Conservation (phyloP, 805 yeast genomes). For the Lipomyces spencermartinsiae region DNA sequence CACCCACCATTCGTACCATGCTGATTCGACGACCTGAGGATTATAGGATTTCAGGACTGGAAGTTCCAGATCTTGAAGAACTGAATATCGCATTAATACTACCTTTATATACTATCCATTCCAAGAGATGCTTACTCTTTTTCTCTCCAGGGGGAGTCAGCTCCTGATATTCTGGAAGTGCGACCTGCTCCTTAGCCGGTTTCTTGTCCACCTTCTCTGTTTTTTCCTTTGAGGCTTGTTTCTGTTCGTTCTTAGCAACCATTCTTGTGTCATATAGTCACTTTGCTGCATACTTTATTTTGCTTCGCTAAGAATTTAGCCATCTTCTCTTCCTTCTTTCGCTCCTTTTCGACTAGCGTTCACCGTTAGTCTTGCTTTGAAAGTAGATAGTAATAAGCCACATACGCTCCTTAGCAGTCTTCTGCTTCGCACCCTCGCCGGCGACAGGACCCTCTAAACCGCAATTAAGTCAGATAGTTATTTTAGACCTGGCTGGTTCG, state of each 20-base stretch:
- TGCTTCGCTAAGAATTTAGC: constrained; percentile 89
- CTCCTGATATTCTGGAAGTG: constrained; percentile 83
- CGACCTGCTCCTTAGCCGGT: constrained; percentile 72
- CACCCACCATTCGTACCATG: constrained; percentile 99
- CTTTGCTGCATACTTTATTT: constrained; percentile 53
- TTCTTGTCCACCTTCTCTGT: constrained; percentile 53
- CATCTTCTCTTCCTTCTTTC: constrained; percentile 87
- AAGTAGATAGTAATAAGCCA: neutral
- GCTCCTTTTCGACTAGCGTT: constrained; percentile 70
- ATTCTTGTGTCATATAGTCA: neutral
- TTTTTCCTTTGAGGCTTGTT: constrained; percentile 54
- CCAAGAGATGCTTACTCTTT: constrained; percentile 52
- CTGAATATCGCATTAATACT: constrained; percentile 23
- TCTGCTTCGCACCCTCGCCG: constrained; percentile 33
- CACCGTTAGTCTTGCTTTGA: neutral
- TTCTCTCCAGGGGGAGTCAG: constrained; percentile 87
- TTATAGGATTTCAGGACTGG: constrained; percentile 93
- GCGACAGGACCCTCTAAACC: constrained; percentile 6
- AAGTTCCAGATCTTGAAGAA: constrained; percentile 84
- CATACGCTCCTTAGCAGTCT: constrained; percentile 41
- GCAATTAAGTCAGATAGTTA: neutral
- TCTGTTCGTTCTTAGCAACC: constrained; percentile 18
- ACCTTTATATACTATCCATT: neutral
- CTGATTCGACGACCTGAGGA: constrained; percentile 90
- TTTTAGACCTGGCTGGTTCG: neutral